These are phyloP conservation scores for Ajuga chamaepitys DNA, from an alignment of 257 asterid species.

Conservation along the genomic window DNA sequence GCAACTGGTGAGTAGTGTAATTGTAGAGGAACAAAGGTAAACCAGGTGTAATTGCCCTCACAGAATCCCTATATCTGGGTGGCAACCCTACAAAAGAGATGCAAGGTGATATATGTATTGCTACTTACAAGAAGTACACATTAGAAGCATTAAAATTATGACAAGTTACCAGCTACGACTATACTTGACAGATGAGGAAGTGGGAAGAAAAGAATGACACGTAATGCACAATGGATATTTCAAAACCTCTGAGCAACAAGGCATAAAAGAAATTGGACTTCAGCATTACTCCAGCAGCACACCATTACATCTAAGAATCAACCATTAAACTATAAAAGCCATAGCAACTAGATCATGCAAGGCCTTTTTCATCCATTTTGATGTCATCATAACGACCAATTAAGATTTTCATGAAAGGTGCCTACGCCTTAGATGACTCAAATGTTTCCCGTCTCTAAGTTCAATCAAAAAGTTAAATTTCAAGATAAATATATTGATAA, in stretches of 20 bases:
- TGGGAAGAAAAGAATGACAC: no score
- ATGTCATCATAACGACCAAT: no score
- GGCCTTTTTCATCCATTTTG: no score
- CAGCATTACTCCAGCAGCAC: no score
- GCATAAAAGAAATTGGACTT: no score
- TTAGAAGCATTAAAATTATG: slow-evolving; percentile 2
- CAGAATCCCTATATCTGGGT: slow-evolving; percentile 92
- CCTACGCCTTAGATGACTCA: no score
- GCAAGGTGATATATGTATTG: background rate
- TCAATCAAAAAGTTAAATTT: background rate
- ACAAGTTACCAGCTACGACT: background rate
- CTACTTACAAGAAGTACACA: background rate
- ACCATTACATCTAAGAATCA: no score
- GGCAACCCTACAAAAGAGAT: slow-evolving; percentile 61
- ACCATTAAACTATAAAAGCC: no score
- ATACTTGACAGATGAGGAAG: background rate
- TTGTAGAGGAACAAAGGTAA: slow-evolving; percentile 84
- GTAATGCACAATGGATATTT: no score
- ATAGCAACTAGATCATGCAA: no score
- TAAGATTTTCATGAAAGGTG: no score
- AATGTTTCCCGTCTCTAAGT: background rate
- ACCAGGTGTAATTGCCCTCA: slow-evolving; percentile 95
- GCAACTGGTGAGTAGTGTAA: slow-evolving; percentile 92
- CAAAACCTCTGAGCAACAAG: no score
- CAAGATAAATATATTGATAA: background rate